A percentile compares a stretch with the other conserved stretches of the same genome.
phyloP scores from a whole-genome alignment of 352 stramenopile genomes.

The Thalassiosira exigua region DNA sequence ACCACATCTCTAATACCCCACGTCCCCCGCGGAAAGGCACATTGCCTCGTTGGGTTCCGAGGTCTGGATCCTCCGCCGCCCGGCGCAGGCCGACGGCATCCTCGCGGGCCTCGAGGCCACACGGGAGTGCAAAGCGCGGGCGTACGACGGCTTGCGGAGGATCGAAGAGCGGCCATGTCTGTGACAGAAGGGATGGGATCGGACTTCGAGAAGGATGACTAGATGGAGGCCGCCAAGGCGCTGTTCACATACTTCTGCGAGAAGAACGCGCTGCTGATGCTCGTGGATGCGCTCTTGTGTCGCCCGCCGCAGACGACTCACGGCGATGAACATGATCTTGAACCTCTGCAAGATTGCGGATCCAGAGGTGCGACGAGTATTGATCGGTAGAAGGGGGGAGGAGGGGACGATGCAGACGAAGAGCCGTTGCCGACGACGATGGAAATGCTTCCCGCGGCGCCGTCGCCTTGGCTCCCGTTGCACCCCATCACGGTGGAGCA shows the following conservation, averaged over 20 bases:
- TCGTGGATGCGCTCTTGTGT: slow-evolving; percentile 84
- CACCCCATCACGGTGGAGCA: slow-evolving; percentile 44
- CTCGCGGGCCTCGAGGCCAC: slow-evolving; percentile 28
- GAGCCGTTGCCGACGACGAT: slow-evolving; percentile 44
- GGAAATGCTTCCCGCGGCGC: slow-evolving; percentile 4
- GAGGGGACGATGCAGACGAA: slow-evolving; percentile 6
- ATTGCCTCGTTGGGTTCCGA: slow-evolving; percentile 34
- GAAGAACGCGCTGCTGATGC: slow-evolving; percentile 92
- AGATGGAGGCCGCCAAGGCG: slow-evolving; percentile 50
- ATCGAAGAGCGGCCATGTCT: slow-evolving; percentile 20
- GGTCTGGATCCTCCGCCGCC: slow-evolving; percentile 30
- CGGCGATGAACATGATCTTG: slow-evolving; percentile 71
- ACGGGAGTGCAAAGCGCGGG: slow-evolving; percentile 15
- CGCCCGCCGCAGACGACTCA: slow-evolving; percentile 48
- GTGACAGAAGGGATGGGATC: not conserved
- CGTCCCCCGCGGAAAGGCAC: slow-evolving; percentile 40
- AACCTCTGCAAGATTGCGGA: slow-evolving; percentile 67
- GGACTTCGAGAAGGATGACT: slow-evolving; percentile 36
- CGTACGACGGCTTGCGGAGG: slow-evolving; percentile 36
- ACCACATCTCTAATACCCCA: slow-evolving; percentile 45
- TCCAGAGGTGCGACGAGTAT: slow-evolving; percentile 51
- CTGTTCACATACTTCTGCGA: slow-evolving; percentile 97
- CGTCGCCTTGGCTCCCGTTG: not conserved
- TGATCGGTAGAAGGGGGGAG: slow-evolving; percentile 41
- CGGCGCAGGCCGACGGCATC: slow-evolving; percentile 41